phyloP scores from a whole-genome alignment of 495 filamentous ascomycete genomes.

The Staphylotrichum tortipilum region DNA sequence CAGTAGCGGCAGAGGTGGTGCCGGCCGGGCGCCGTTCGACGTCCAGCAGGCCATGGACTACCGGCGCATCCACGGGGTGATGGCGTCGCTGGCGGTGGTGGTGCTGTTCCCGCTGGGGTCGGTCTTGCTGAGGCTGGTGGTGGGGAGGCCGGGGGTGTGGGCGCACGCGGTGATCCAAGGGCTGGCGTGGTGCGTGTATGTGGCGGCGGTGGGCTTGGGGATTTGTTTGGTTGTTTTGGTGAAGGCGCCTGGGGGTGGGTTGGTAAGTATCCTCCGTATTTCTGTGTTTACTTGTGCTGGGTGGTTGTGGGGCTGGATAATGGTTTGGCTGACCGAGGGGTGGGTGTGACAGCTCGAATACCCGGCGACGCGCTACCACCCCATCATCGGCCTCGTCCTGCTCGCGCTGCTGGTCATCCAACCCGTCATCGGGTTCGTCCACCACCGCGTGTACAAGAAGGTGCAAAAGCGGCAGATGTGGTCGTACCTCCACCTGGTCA shows the following conservation, averaged over 20 bases:
- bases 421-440: conserved; percentile 51
- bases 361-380: conserved; percentile 30
- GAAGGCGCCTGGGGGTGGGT: conserved; percentile 10
- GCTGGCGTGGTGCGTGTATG: conserved; percentile 38
- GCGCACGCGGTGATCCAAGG: conserved; percentile 52
- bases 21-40: neutral
- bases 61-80: conserved; percentile 28
- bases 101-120: conserved; percentile 46
- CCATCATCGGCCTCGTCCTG: conserved; percentile 53
- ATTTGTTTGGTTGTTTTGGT: conserved; percentile 37
- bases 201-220: conserved; percentile 54
- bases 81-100: conserved; percentile 34
- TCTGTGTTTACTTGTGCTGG: neutral
- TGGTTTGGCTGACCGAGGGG: neutral
- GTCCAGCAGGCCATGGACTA: neutral
- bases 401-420: conserved; percentile 48
- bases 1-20: neutral
- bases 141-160: conserved; percentile 16
- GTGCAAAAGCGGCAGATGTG: conserved; percentile 38
- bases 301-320: too few relatives aligned
- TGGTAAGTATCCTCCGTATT: conserved; percentile 12
- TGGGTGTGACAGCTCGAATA: conserved; percentile 11
- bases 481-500: conserved; percentile 54
- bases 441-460: conserved; percentile 48
- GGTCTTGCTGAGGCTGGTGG: conserved; percentile 38